Evolutionary conservation across 495 filamentous ascomycete species (phyloP), one percentile per base, ranked within the genome.

Genomic region (Talaromyces wortmannii): DNA sequence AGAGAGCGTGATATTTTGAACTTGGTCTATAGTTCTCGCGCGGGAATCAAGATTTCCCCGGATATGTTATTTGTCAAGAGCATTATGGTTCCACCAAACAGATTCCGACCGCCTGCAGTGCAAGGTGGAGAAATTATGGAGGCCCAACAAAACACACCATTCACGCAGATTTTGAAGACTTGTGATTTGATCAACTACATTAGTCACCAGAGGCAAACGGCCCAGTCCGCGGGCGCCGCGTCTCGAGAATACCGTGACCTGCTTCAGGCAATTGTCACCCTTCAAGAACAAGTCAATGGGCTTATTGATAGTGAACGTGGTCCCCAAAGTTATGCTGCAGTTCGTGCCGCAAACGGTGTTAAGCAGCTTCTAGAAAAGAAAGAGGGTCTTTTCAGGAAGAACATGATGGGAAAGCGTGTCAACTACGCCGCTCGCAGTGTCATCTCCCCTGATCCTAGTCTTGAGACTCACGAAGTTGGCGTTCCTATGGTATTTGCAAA

Each of bases 351-450:
- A 3, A 76, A 71, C 43, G 95, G 95, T 55, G 95, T 99, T 69
- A 99, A 97, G 71, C 95, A 99, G 64, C 87, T 90, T 62, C 80
- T 99, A 13, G 95, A 99, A 71, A 97, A 97, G 79, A 99, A 99
- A 71, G 95, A 99, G 64, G 95, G 95, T 47, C 73, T 99, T 48
- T 97, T 99, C 77, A 79, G 95, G 61, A 97, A 92, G 79, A 95
- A 99, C 74, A 97, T 99, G 92, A 99, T 99, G 95, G 95, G 95
- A 48, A 99, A 99, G 76, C 89, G 95, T 74, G 95, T 99, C 68
- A 97, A 99, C 70, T 97, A 91, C 67, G 95, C 95, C 54, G 95
- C 95, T 51, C 87, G 95, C 67, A 94, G 87, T 78, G 95, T 99
- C 61, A 99, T 99, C 58, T 97, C 92, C 31, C 94, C 95, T 2